Base-by-base conservation (phyloP, 2,329 filamentous ascomycete species). In the Conoideocrella luteorostrata region DNA sequence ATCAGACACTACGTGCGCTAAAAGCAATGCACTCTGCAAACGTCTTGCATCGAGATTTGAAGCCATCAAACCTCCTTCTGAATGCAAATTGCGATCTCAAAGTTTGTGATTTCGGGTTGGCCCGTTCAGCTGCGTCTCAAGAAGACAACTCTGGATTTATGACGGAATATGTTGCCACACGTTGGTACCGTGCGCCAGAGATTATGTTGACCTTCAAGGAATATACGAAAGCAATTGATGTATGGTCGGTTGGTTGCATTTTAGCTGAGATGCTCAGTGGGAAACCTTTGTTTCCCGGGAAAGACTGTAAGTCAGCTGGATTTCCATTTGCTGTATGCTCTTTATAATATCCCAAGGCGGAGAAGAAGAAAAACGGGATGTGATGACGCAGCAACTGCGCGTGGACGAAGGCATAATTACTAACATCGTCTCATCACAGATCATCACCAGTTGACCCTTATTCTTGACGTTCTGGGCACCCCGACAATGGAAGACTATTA, bases 191-290 rank as follows among this genome's bases (percentile, higher is more conserved):
- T 67, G 93, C 93, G 5, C 93, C 93, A 4, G 93, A 98, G 66
- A 98, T 98, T 66, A 98, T 98, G 93, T 84, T 98, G 71, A 98
- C 93, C 11, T 98, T 97, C 76, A 97, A 98, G 73, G 93, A 98
- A 70, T 98, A 98, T 72, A 98, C 93, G 57, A 98, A 97, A 70
- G 93, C 93, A 34, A 98, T 98, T 61, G 93, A 98, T 61, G 90
- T 98, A 10, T 98, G 93, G 93, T 96, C 90, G 58, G 93, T 98
- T 41, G 93, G 93, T 45, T 98, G 93, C 61, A 98, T 98, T 57
- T 71, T 98, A 57, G 93, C 93, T 4, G 93, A 98, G 74, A 98
- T 98, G 93, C 74, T 98, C 50, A 97, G 89, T 66, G 93, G 93
- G 54, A 98, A 98, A 76, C 93, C 93, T 15, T 70, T 98, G 36